Evolutionary conservation across 1,139 yeast species (phyloP).

Genomic region (Kodamaea alishanica): DNA sequence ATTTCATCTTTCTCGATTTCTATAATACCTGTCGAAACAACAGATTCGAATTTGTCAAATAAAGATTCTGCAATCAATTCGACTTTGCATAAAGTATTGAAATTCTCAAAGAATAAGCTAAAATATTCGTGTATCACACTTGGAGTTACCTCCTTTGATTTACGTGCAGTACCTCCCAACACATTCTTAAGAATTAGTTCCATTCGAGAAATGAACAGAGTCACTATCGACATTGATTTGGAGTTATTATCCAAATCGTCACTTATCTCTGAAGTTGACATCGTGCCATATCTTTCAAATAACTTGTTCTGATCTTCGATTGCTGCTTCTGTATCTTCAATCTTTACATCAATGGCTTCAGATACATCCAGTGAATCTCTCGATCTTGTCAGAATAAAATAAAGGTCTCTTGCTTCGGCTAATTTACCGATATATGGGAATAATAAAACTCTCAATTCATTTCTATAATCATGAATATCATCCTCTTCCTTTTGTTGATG

Average conservation of each 20-base stretch:
- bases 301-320: constrained; percentile 9
- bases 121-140: constrained; percentile 18
- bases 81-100: constrained; percentile 31
- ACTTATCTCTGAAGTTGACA: constrained; percentile 11
- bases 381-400: constrained; percentile 23
- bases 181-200: constrained; percentile 12
- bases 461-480: constrained; percentile 44
- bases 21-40: constrained; percentile 18
- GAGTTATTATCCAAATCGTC: constrained; percentile 18
- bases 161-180: constrained; percentile 4
- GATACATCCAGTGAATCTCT: constrained; percentile 2
- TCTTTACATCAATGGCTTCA: constrained; percentile 3
- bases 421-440: constrained; percentile 58
- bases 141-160: neutral
- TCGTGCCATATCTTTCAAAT: constrained; percentile 11
- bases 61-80: constrained; percentile 28
- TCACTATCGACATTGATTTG: constrained; percentile 6
- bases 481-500: constrained; percentile 20
- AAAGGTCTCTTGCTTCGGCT: constrained; percentile 42
- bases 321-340: neutral
- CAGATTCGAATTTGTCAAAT: constrained; percentile 26
- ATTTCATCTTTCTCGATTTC: constrained; percentile 2
- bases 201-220: constrained; percentile 13
- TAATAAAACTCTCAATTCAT: constrained; percentile 54
- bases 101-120: constrained; percentile 23